These are phyloP conservation scores for Trichoderma asperelloides DNA, from an alignment of 495 filamentous ascomycete genomes.

Conservation along the genomic window DNA sequence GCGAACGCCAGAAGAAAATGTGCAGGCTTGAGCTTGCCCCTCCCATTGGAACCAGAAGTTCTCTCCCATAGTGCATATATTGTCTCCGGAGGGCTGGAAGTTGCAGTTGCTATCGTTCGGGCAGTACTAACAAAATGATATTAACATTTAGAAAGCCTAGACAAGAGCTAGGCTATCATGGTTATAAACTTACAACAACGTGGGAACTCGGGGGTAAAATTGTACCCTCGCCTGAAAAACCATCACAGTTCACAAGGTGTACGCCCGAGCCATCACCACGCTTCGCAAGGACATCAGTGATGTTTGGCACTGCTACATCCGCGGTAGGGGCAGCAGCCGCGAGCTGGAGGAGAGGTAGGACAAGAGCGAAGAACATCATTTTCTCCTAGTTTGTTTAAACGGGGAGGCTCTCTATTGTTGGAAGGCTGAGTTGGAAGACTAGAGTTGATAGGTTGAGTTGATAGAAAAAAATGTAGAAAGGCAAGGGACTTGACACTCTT, in stretches of 20 bases:
- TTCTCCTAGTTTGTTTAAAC: not conserved
- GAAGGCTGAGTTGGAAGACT: not conserved
- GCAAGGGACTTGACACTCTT: not conserved
- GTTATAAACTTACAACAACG: conserved; percentile 7
- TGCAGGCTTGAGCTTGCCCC: conserved; percentile 2
- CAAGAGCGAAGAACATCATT: conserved; percentile 6
- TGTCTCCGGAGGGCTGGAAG: not conserved
- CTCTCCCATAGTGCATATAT: conserved; percentile 5
- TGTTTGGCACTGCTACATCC: not conserved
- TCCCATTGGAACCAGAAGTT: conserved; percentile 6
- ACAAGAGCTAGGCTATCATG: not conserved
- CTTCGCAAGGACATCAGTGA: conserved; percentile 6
- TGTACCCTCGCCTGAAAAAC: conserved; percentile 7
- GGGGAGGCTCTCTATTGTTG: not conserved
- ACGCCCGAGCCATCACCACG: conserved; percentile 7
- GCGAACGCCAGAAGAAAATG: not conserved
- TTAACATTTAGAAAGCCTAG: not conserved
- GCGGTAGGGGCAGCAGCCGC: conserved; percentile 3
- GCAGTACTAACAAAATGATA: not conserved
- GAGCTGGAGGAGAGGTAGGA: conserved; percentile 3
- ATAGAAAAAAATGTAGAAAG: not conserved
- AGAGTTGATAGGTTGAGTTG: not conserved
- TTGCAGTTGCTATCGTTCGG: conserved; percentile 8
- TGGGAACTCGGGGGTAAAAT: conserved; percentile 2
- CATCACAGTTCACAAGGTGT: conserved; percentile 10